Evolutionary conservation across 2,329 filamentous ascomycete species (phyloP), one percentile per base, ranked within the genome.

Genomic region (Alternaria viburni): DNA sequence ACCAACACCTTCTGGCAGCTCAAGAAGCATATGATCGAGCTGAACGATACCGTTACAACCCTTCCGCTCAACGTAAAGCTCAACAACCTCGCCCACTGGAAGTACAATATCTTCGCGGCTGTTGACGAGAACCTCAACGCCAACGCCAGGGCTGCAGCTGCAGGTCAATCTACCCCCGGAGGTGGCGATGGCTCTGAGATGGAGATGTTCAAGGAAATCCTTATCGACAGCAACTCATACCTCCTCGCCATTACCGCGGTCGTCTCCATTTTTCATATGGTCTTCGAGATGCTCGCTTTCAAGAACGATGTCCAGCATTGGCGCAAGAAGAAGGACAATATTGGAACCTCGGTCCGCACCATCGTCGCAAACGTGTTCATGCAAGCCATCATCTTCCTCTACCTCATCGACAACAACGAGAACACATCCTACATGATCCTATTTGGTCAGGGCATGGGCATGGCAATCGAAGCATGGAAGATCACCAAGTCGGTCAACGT

Each of bases 361-460:
- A 99, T 99, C 75, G 85, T 99, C 61, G 93, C 93, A 78, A 99
- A 98, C 76, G 94, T 98, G 66, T 94, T 98, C 80, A 99, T 99
- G 96, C 96, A 99, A 81, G 81, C 87, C 7, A 87, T 98, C 76
- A 97, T 99, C 81, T 96, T 99, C 87, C 86, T 99, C 49, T 99
- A 99, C 81, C 87, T 99, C 28, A 84, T 99, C 74, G 96, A 99
- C 83, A 98, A 99, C 84, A 96, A 93, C 69, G 93, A 97, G 62
- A 96, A 96, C 79, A 99, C 96, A 1, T 97, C 92, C 68, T 99
- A 95, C 95, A 98, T 99, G 93, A 98, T 99, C 72, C 85, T 99
- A 19, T 93, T 94, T 54, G 91, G 93, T 11, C 96, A 99, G 83
- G 96, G 91, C 19, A 89, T 97, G 66, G 93, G 94, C 54, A 92